Percentiles rank a stretch among this genome's conserved stretches.
Evolutionary conservation across 1,284 basidiomycete species (phyloP).

Genomic region (Caloboletus inedulis): DNA sequence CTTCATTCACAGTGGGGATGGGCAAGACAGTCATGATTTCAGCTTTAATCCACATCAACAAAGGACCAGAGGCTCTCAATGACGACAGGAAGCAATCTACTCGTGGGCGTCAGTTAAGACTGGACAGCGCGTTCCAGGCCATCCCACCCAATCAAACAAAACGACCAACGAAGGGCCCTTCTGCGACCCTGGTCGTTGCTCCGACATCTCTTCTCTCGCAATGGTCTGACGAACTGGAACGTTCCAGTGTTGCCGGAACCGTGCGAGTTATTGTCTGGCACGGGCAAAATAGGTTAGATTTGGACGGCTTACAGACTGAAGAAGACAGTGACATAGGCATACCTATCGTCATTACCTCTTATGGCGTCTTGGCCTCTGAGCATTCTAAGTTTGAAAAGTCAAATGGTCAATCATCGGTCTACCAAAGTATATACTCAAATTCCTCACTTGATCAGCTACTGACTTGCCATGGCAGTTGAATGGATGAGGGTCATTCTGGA

Average conservation of each 20-base stretch:
- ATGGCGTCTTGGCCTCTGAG: slow-evolving; percentile 84
- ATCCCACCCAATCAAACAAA: slow-evolving; percentile 34
- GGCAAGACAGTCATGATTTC: slow-evolving; percentile 98
- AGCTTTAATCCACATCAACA: slow-evolving; percentile 83
- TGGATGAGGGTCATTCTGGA: slow-evolving; percentile 83
- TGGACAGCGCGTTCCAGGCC: slow-evolving; percentile 58
- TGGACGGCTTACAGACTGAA: slow-evolving; percentile 57
- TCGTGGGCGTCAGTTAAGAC: slow-evolving; percentile 56
- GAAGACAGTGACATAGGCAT: slow-evolving; percentile 49
- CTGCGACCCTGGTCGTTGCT: slow-evolving; percentile 87
- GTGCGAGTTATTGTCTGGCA: slow-evolving; percentile 80
- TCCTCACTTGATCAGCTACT: neutral
- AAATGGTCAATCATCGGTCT: slow-evolving; percentile 56
- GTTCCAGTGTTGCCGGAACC: slow-evolving; percentile 68
- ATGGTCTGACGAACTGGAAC: slow-evolving; percentile 86
- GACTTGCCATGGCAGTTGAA: slow-evolving; percentile 46
- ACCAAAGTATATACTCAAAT: slow-evolving; percentile 56
- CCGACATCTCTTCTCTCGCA: slow-evolving; percentile 90
- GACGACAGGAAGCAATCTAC: slow-evolving; percentile 32
- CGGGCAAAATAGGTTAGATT: slow-evolving; percentile 75
- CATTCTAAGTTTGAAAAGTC: slow-evolving; percentile 64
- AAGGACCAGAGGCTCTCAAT: slow-evolving; percentile 42
- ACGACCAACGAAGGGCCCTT: slow-evolving; percentile 36
- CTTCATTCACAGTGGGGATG: slow-evolving; percentile 69
- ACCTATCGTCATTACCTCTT: slow-evolving; percentile 87